Percentiles rank a stretch among this genome's conserved stretches.
phyloP scores from a whole-genome alignment of 2,329 filamentous ascomycete species.

The Zymoseptoria pseudotritici region DNA sequence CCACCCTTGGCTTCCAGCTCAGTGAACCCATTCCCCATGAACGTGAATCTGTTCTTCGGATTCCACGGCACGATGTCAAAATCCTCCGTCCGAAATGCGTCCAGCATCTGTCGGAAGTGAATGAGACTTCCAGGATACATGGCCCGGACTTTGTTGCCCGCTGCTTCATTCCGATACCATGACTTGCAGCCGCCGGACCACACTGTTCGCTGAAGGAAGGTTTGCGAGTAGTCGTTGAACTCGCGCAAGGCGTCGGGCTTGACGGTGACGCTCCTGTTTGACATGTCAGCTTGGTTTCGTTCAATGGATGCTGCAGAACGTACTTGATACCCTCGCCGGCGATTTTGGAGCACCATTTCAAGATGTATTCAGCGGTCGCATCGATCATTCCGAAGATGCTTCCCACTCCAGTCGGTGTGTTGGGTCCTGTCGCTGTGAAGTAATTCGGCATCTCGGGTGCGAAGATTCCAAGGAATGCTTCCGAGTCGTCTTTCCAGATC shows the following conservation, averaged over 20 bases:
- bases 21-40: slow-evolving; percentile 9
- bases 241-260: slow-evolving; percentile 40
- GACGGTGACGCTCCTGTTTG: slow-evolving; percentile 26
- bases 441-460: slow-evolving; percentile 24
- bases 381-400: slow-evolving; percentile 6
- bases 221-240: slow-evolving; percentile 41
- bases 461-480: slow-evolving; percentile 19
- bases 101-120: slow-evolving; percentile 8
- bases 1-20: slow-evolving; percentile 5
- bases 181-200: slow-evolving; percentile 45
- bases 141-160: slow-evolving; percentile 29
- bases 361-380: slow-evolving; percentile 7
- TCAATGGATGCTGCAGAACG: slow-evolving; percentile 21
- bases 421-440: slow-evolving; percentile 13
- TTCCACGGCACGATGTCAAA: slow-evolving; percentile 7
- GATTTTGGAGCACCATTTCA: slow-evolving; percentile 13
- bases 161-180: slow-evolving; percentile 46
- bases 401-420: slow-evolving; percentile 9
- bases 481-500: slow-evolving; percentile 8
- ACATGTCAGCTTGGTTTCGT: background rate
- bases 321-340: slow-evolving; percentile 19
- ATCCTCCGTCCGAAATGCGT: slow-evolving; percentile 8
- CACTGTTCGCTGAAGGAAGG: slow-evolving; percentile 44
- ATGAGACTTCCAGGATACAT: slow-evolving; percentile 12
- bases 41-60: slow-evolving; percentile 6